Evolutionary conservation across 768 basidiomycete species (phyloP), one percentile per base, ranked within the genome.

Genomic region (Calocybe cyanea): DNA sequence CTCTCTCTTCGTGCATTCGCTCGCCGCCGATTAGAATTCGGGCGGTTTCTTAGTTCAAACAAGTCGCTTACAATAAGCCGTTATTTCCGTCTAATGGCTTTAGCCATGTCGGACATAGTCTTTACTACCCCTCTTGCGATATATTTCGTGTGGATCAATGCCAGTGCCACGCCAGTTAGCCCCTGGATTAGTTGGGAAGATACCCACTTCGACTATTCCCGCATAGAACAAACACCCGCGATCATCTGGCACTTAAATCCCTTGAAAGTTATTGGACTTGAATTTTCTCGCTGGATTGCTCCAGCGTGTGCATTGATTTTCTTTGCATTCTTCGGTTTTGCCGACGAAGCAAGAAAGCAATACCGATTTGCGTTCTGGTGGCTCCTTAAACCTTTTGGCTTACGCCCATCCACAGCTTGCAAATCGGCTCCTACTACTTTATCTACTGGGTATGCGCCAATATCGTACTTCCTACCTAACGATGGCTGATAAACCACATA

Each of bases 51-150:
- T 14, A 63, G 70, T 5, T 57, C 57, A 35, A 59, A 67, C 53
- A 60, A 46, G 48, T 70, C 67, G 52, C 62, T 88, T 18, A 76
- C 63, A 50, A 55, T 59, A 45, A 62, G 66, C 54, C 71, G 74
- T 32, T 82, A 81, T 57, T 45, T 80, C 48, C 77, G 80, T 19
- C 72, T 83, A n/a, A 81, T 82, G 80, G 58, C 65, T 23, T 67
- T 82, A 33, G 76, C 79, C 0, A 55, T 58, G 31, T 60, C 66
- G 8, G 78, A 81, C 34, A 59, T 78, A 46, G 4, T 76, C 8
- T 68, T 67, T 58, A 76, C 71, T 42, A 55, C 79, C 46, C 73
- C 77, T 6, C 50, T 82, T 39, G 61, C 59, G 46, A 53, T 66
- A 17, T 74, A 60, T 40, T 61, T 55, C 25, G 49, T 73, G 38